Evolutionary conservation across 2,329 filamentous ascomycete species (phyloP), one percentile per base, ranked within the genome.

Genomic region (Colletotrichum truncatum): DNA sequence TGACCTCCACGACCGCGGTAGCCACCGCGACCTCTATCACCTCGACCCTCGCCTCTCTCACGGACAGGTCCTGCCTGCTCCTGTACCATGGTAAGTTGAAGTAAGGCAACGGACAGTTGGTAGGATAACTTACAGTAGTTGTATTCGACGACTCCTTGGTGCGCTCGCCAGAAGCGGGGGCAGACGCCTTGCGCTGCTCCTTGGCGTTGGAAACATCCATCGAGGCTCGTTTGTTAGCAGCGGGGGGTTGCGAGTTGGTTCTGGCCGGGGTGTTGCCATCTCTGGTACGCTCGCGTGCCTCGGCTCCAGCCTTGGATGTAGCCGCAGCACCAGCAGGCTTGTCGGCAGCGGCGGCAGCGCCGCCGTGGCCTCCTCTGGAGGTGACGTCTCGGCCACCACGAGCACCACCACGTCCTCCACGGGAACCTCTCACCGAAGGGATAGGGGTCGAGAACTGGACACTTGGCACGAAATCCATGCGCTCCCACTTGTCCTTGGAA

Each of bases 391-490:
- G 80, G 28, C 79, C 77, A 41, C 78, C 80, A 38, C 84, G 80
- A 54, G 78, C 78, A 63, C 85, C 84, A 14, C 84, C 83, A 26
- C 86, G 82, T 28, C 70, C 66, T 43, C 82, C 78, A 68, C 85
- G 86, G 30, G 82, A 75, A 57, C 80, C 79, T 67, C 85, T 84
- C 70, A 80, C 74, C 46, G 78, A 80, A 12, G 90, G 89, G 39
- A 97, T 77, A 26, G 92, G 93, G 1, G 96, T 98, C 75, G 93
- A 91, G 78, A 97, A 98, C 63, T 90, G 90, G 51, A 96, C 93
- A 12, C 89, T 91, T 8, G 94, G 95, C 11, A 93, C 93, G 73
- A 94, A 95, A 32, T 91, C 88, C 62, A 98, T 87, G 1, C 89
- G 86, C 64, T 93, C 89, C 95, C 96, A 98, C 73, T 94, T 93